Percentiles rank a stretch among this genome's conserved stretches.
These are phyloP conservation scores for Scenedesmus sp. DNA, from an alignment of 163 green algal species.

Conservation along the genomic window DNA sequence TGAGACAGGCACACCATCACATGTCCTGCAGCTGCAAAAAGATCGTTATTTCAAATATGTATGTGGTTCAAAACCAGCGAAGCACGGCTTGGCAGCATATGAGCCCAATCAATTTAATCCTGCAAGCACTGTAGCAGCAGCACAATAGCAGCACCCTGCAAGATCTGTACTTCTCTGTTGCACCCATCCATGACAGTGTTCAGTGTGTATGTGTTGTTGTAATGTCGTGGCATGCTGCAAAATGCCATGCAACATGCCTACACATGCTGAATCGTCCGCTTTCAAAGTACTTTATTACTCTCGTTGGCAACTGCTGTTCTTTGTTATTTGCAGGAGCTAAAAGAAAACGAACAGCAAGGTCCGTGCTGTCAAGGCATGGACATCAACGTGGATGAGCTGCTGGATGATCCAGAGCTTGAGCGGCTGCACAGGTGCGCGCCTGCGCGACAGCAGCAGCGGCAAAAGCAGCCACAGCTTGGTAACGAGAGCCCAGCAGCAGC, in stretches of 20 bases:
- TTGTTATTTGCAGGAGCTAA: slow-evolving; percentile 16
- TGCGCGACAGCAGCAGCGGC: no score
- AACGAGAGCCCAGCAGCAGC: background rate
- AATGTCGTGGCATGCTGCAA: background rate
- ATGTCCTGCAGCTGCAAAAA: background rate
- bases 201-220: background rate
- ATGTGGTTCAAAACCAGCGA: background rate
- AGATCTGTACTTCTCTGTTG: background rate
- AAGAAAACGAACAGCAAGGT: slow-evolving; percentile 54
- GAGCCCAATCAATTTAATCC: background rate
- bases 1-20: background rate
- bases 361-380: background rate
- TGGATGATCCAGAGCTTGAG: slow-evolving; percentile 95
- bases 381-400: slow-evolving; percentile 86
- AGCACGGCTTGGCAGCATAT: background rate
- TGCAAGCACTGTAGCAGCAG: background rate
- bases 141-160: background rate
- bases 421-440: slow-evolving; percentile 74
- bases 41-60: background rate
- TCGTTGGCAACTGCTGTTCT: background rate
- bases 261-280: background rate
- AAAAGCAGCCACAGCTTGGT: background rate
- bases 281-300: background rate
- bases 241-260: background rate
- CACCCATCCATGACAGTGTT: background rate